A percentile compares a stretch with the other conserved stretches of the same genome.
Evolutionary conservation across 2,329 filamentous ascomycete species (phyloP).

Genomic region (Botrytis cinerea): DNA sequence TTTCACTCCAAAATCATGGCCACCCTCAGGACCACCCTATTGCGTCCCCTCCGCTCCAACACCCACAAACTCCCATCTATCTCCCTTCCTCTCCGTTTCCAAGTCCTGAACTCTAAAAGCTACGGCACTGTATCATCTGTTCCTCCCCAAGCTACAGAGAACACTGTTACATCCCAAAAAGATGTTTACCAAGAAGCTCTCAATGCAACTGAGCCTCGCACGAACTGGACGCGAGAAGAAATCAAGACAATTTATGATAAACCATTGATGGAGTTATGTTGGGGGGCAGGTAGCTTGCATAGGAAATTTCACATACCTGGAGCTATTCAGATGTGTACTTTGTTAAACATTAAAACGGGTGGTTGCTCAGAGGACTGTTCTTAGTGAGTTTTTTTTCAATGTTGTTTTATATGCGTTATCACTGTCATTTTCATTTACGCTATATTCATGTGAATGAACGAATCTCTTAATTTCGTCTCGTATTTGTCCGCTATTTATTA

Average conservation of each 20-base stretch:
- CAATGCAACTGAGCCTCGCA: slow-evolving; percentile 61
- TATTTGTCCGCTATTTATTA: background rate
- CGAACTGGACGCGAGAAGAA: slow-evolving; percentile 79
- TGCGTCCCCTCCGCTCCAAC: background rate
- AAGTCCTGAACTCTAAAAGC: background rate
- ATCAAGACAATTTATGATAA: slow-evolving; percentile 80
- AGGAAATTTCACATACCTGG: slow-evolving; percentile 82
- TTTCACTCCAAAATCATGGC: background rate
- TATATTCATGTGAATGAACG: fast-evolving
- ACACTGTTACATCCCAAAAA: background rate
- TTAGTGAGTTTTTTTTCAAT: slow-evolving; percentile 51
- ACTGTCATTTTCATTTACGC: background rate
- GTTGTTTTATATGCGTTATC: background rate
- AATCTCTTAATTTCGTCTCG: fast-evolving
- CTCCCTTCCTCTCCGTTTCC: background rate
- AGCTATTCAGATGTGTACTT: slow-evolving; percentile 86
- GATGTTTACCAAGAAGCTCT: slow-evolving; percentile 50
- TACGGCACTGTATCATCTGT: slow-evolving; percentile 20
- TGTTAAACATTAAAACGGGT: slow-evolving; percentile 97
- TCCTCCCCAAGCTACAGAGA: slow-evolving; percentile 12
- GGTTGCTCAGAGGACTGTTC: slow-evolving; percentile 91
- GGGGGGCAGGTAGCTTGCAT: slow-evolving; percentile 72
- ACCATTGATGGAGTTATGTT: slow-evolving; percentile 76
- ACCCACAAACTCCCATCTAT: background rate
- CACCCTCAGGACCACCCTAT: background rate